Conservation (phyloP, 139 green algal genomes). For the Zygnema circumcarinatum region DNA sequence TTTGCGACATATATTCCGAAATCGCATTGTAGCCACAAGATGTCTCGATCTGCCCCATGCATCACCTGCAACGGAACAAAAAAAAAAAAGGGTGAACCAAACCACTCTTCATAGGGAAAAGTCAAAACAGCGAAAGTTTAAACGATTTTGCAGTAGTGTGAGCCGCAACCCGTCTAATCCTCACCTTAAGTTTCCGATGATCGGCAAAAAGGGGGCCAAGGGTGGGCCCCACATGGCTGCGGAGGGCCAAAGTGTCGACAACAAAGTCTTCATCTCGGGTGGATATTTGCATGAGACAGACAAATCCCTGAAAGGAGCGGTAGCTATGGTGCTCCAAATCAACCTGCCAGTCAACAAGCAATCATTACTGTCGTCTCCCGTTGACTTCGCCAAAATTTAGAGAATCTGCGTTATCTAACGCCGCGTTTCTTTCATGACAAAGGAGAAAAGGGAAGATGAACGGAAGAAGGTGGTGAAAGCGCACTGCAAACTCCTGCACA, state of each 20-base stretch:
- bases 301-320: slow-evolving; percentile 83
- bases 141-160: too few species aligned
- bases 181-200: slow-evolving; percentile 35
- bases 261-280: slow-evolving; percentile 83
- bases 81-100: slow-evolving; percentile 65
- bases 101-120: too few species aligned
- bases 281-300: slow-evolving; percentile 92
- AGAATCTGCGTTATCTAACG: neutral
- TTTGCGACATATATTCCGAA: slow-evolving; percentile 93
- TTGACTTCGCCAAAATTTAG: neutral
- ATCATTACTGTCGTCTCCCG: too few species aligned
- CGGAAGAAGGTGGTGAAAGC: neutral
- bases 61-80: slow-evolving; percentile 83
- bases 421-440: neutral
- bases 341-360: slow-evolving; percentile 17
- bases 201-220: slow-evolving; percentile 45
- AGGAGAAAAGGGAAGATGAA: neutral
- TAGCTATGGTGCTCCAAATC: slow-evolving; percentile 91
- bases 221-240: slow-evolving; percentile 45
- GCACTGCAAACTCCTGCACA: neutral
- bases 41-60: slow-evolving; percentile 86
- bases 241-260: slow-evolving; percentile 82
- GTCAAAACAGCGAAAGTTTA: too few species aligned
- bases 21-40: slow-evolving; percentile 89
- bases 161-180: too few species aligned